Conservation (phyloP, 1,284 basidiomycete species). For the Trametes versicolor region DNA sequence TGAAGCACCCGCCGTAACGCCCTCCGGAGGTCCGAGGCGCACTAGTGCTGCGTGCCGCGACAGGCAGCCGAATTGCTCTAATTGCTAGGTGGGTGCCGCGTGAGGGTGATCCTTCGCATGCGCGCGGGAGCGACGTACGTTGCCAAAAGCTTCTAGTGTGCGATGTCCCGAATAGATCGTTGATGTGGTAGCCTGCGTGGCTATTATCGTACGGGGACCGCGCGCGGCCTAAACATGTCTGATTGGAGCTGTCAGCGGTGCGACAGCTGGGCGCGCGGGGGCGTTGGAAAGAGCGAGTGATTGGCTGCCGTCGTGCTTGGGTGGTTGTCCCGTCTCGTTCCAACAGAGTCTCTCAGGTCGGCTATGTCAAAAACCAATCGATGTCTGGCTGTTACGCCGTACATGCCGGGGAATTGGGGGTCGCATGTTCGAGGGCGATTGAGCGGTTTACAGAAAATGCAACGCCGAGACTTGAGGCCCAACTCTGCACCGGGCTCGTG, state of each 20-base stretch:
- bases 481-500: not conserved
- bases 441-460: not conserved
- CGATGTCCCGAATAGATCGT: conserved; percentile 1
- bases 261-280: conserved; percentile 3
- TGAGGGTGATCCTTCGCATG: conserved; percentile 2
- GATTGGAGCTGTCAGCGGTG: not conserved
- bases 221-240: not conserved
- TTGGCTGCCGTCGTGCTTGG: not conserved
- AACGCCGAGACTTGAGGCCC: not conserved
- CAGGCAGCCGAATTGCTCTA: too few species aligned
- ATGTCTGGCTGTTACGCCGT: too few species aligned
- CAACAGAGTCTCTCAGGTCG: not conserved
- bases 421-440: not conserved
- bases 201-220: not conserved
- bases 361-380: not conserved
- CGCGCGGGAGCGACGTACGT: conserved; percentile 9
- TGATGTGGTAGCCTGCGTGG: not conserved
- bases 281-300: not conserved
- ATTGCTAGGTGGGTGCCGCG: not conserved
- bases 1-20: conserved; percentile 10
- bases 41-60: not conserved
- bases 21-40: conserved; percentile 16
- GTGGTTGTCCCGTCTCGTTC: too few species aligned
- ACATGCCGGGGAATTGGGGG: too few species aligned
- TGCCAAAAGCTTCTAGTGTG: conserved; percentile 1